Evolutionary conservation across 192 early-diverging fungal species (phyloP).

Genomic region (Rhizophagus clarus): DNA sequence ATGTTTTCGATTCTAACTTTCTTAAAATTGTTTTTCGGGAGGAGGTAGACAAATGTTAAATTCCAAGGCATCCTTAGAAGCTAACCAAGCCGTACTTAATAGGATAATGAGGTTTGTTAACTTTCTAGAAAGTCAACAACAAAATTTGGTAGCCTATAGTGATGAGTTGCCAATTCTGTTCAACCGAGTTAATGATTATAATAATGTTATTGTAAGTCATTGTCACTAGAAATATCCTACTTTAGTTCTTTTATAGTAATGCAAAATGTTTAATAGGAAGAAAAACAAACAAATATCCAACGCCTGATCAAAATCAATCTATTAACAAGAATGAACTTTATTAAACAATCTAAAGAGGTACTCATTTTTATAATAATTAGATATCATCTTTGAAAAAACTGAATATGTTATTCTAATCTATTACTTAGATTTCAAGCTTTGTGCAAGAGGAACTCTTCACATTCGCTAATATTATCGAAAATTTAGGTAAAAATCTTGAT

Average conservation of each 20-base stretch:
- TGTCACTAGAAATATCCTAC: neutral
- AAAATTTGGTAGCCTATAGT: neutral
- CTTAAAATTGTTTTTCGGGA: neutral
- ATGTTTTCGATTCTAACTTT: neutral
- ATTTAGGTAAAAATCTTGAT: slow-evolving; percentile 23
- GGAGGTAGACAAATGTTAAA: slow-evolving; percentile 13
- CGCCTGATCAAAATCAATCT: neutral
- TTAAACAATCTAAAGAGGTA: slow-evolving; percentile 20
- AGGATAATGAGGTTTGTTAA: neutral
- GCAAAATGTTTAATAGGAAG: neutral
- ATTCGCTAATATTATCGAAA: neutral
- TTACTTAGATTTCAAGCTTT: slow-evolving; percentile 10
- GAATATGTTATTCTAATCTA: neutral
- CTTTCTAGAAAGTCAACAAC: neutral
- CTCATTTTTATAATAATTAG: neutral
- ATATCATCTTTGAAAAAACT: neutral
- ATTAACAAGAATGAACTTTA: neutral
- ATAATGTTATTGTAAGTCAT: slow-evolving; percentile 12
- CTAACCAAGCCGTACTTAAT: neutral
- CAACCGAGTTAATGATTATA: neutral
- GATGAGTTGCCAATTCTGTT: neutral
- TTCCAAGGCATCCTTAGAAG: slow-evolving; percentile 12
- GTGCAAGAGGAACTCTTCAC: neutral
- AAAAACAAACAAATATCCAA: slow-evolving; percentile 13
- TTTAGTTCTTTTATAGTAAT: neutral